phyloP scores from a whole-genome alignment of 106 monocot species.

The Alisma plantagoaquatica region DNA sequence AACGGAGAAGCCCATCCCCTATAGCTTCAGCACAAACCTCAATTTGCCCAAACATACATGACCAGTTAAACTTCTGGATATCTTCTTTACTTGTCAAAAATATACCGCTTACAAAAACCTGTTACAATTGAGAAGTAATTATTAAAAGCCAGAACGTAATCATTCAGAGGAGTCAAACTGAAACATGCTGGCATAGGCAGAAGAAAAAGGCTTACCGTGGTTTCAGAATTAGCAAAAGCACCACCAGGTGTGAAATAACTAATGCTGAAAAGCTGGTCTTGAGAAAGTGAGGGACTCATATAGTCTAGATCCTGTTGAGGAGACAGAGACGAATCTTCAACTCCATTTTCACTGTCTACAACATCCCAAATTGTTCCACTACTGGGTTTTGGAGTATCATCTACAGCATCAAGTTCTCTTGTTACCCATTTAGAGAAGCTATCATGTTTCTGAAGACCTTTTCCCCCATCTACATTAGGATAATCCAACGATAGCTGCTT shows the following conservation, averaged over 20 bases:
- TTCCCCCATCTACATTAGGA: constrained; percentile 28
- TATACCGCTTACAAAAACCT: constrained; percentile 43
- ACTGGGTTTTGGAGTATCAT: constrained; percentile 37
- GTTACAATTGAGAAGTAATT: not conserved
- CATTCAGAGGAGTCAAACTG: not conserved
- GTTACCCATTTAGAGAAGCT: constrained; percentile 96
- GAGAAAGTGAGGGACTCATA: constrained; percentile 58
- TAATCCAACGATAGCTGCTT: constrained; percentile 60
- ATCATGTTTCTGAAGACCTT: constrained; percentile 79
- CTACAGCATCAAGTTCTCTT: constrained; percentile 83
- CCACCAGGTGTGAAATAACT: constrained; percentile 63
- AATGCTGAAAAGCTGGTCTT: constrained; percentile 84
- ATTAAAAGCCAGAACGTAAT: not conserved
- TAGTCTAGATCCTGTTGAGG: constrained; percentile 41
- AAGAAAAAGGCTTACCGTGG: constrained; percentile 29
- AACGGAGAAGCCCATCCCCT: constrained; percentile 48
- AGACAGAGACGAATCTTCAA: constrained; percentile 44
- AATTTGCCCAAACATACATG: constrained; percentile 91
- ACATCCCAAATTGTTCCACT: constrained; percentile 50
- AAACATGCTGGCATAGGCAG: not conserved
- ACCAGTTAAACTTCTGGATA: constrained; percentile 53
- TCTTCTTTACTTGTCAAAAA: constrained; percentile 63
- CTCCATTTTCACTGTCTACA: constrained; percentile 46
- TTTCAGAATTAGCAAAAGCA: constrained; percentile 41
- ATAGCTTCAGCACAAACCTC: constrained; percentile 74